A percentile compares a stretch with the other conserved stretches of the same genome.
phyloP scores from a whole-genome alignment of 257 asterid genomes.

The Capsicum pubescens region DNA sequence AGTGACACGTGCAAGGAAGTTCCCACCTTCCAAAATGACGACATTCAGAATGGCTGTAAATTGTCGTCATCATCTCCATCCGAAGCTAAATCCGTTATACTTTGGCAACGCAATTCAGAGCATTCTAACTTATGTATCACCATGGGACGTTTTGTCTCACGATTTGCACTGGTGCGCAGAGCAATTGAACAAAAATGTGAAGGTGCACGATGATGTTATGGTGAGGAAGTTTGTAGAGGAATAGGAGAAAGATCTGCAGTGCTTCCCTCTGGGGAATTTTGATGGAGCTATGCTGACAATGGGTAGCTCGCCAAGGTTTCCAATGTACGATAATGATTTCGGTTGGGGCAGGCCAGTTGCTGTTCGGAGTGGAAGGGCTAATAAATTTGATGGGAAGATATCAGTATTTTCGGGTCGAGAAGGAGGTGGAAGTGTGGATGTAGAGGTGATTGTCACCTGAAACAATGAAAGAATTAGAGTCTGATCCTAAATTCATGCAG shows the following conservation, averaged over 20 bases:
- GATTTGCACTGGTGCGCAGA: conserved; percentile 60
- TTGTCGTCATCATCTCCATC: conserved; percentile 35
- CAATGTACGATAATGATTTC: too few species aligned
- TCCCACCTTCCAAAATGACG: conserved; percentile 41
- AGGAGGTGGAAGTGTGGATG: too few species aligned
- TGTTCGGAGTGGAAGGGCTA: conserved; percentile 37
- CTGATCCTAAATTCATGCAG: too few species aligned
- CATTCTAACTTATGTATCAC: conserved; percentile 49
- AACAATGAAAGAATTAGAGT: too few species aligned
- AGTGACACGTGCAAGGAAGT: conserved; percentile 59
- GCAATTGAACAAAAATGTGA: conserved; percentile 48
- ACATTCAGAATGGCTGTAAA: too few species aligned
- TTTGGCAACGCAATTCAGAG: conserved; percentile 77
- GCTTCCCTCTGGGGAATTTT: conserved; percentile 43
- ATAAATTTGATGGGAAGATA: not conserved
- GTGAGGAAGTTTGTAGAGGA: conserved; percentile 47
- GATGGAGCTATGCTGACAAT: conserved; percentile 60
- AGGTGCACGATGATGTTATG: conserved; percentile 48
- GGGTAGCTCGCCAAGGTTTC: conserved; percentile 37
- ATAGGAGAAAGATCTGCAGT: conserved; percentile 57
- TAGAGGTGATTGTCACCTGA: too few species aligned
- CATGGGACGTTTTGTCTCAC: conserved; percentile 46
- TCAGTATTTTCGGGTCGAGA: too few species aligned
- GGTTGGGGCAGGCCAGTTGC: too few species aligned
- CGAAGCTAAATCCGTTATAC: conserved; percentile 55